Conservation (phyloP, 345 rosid genomes). For the Rhodomyrtus tomentosa region DNA sequence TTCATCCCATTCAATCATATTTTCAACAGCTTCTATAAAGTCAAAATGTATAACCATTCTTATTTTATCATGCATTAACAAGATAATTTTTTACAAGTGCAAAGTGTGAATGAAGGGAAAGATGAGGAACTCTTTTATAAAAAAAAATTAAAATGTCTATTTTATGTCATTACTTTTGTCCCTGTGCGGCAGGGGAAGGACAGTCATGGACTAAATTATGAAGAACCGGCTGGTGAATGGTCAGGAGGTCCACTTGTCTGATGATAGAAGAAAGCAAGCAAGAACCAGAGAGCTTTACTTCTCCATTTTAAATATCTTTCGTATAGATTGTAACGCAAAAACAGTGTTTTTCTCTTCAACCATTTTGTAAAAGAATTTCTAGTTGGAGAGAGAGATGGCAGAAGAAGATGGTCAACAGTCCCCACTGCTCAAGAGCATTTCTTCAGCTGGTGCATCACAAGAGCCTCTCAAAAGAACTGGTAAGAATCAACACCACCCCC, state of each 20-base stretch:
- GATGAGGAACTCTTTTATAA: no score
- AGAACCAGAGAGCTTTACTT: neutral
- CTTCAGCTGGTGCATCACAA: neutral
- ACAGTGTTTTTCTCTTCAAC: neutral
- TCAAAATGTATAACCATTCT: no score
- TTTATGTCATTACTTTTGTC: neutral
- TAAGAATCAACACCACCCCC: neutral
- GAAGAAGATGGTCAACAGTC: constrained; percentile 3
- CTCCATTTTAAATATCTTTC: neutral
- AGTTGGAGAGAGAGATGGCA: neutral
- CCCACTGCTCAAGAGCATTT: constrained; percentile 5
- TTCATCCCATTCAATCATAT: no score
- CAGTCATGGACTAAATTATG: neutral
- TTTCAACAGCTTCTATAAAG: no score
- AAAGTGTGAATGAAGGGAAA: no score
- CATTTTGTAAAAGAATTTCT: neutral
- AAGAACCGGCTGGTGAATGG: neutral
- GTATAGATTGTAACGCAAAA: neutral
- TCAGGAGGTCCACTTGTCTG: neutral
- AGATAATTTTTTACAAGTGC: no score
- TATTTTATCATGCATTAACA: no score
- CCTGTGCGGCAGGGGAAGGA: neutral
- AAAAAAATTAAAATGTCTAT: neutral
- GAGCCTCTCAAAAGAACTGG: constrained; percentile 23
- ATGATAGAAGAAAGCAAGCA: neutral